Conservation (phyloP, 495 filamentous ascomycete genomes). For the Tuber aestivum region DNA sequence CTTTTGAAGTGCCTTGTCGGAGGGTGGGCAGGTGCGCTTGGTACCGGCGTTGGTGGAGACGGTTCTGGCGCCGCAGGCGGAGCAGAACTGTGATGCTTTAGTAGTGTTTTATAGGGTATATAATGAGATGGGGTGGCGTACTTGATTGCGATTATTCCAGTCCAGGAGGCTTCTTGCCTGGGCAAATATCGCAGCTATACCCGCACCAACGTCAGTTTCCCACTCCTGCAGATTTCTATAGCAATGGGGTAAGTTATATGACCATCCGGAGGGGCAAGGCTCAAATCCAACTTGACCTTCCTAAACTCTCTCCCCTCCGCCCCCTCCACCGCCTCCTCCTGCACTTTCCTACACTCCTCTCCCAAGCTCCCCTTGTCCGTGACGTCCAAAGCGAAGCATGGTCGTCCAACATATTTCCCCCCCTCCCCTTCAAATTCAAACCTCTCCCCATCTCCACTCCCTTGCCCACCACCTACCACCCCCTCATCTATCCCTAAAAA, state of each 20-base stretch:
- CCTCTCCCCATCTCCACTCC: constrained; percentile 40
- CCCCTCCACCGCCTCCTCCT: constrained; percentile 56
- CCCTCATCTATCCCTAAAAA: constrained; percentile 83
- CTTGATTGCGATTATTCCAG: constrained; percentile 85
- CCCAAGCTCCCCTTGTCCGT: constrained; percentile 61
- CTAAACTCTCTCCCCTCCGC: constrained; percentile 55
- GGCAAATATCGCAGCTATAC: constrained; percentile 78
- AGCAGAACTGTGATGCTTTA: constrained; percentile 58
- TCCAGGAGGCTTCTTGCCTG: constrained; percentile 82
- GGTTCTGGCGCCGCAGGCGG: constrained; percentile 75
- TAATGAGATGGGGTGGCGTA: constrained; percentile 78
- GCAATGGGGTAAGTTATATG: constrained; percentile 28
- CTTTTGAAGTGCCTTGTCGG: constrained; percentile 54
- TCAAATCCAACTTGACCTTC: constrained; percentile 54
- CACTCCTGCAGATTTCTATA: constrained; percentile 3
- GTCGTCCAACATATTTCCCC: constrained; percentile 59
- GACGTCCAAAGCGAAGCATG: constrained; percentile 85
- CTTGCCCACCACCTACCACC: constrained; percentile 11
- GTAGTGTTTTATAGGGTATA: constrained; percentile 46
- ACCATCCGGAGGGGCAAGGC: constrained; percentile 58
- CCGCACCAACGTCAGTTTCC: constrained; percentile 19
- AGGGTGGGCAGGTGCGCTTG: constrained; percentile 82
- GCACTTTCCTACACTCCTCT: constrained; percentile 50
- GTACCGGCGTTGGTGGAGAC: constrained; percentile 81
- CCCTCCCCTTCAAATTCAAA: constrained; percentile 17